A percentile compares a stretch with the other conserved stretches of the same genome.
Evolutionary conservation across 2,329 filamentous ascomycete species (phyloP).

Genomic region (Fusarium udum): DNA sequence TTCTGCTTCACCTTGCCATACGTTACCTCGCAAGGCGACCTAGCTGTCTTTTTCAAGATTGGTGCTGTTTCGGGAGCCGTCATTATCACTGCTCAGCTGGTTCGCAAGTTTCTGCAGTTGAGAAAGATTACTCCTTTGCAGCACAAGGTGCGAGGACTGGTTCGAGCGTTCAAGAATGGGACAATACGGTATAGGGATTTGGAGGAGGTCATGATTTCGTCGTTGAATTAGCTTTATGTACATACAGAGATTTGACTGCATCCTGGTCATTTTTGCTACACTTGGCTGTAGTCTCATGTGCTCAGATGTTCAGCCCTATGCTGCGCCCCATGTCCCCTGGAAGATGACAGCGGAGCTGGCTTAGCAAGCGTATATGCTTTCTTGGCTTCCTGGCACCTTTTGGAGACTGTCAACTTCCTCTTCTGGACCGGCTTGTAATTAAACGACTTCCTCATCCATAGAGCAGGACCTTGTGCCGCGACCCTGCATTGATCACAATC

Average conservation of each 20-base stretch:
- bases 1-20: background rate
- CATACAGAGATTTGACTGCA: no score
- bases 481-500: background rate
- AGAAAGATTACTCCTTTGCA: background rate
- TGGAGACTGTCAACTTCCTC: background rate
- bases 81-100: rapidly evolving
- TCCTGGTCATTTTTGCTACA: no score
- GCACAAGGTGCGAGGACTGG: constrained; percentile 1
- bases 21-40: rapidly evolving
- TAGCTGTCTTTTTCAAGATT: rapidly evolving
- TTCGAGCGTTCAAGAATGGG: constrained; percentile 14
- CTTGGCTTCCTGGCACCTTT: background rate
- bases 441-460: background rate
- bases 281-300: background rate
- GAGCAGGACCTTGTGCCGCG: background rate
- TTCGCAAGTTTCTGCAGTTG: background rate
- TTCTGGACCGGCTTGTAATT: background rate
- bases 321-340: rapidly evolving
- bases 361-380: background rate
- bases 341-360: background rate
- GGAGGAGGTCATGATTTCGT: background rate
- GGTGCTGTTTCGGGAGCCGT: background rate
- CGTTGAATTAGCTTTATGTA: background rate
- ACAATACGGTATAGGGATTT: constrained; percentile 1
- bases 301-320: background rate